Conservation (phyloP, 257 asterid genomes). For the Solanum chiquidenum region DNA sequence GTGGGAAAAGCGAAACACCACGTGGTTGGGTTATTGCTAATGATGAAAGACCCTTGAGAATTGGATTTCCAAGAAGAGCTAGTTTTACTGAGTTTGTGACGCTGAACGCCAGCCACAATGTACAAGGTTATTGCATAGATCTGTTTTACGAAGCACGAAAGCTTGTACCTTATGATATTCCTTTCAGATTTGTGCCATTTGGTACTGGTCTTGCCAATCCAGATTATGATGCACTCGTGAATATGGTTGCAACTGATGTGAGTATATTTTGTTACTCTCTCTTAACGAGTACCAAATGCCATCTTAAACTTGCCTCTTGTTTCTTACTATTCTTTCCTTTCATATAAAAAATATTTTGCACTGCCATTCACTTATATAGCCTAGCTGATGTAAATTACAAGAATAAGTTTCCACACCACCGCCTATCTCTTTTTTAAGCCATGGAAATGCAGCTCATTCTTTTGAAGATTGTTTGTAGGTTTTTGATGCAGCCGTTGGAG, state of each 20-base stretch:
- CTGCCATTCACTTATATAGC: neutral
- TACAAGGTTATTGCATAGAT: constrained; percentile 29
- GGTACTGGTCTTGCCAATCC: constrained; percentile 26
- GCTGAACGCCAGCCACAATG: constrained; percentile 5
- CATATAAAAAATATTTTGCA: neutral
- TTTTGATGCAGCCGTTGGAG: constrained; percentile 26
- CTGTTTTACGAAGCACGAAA: constrained; percentile 17
- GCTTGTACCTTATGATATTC: constrained; percentile 19
- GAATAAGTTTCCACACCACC: neutral
- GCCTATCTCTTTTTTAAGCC: neutral
- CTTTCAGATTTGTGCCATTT: constrained; percentile 15
- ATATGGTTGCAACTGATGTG: constrained; percentile 25
- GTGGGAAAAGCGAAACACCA: constrained; percentile 18
- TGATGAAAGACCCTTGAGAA: constrained; percentile 12
- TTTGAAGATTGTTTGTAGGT: constrained; percentile 3
- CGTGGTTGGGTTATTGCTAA: constrained; percentile 27
- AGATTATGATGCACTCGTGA: constrained; percentile 13
- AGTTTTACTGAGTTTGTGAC: constrained; percentile 25
- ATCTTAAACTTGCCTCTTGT: neutral
- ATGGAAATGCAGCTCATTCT: neutral
- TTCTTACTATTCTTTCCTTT: neutral
- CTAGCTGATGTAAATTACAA: neutral
- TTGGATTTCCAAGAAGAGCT: constrained; percentile 24
- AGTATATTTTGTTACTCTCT: constrained; percentile 4
- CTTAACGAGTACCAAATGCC: neutral